These are phyloP conservation scores for Fusarium circinatum DNA, from an alignment of 2,329 filamentous ascomycete genomes.

Conservation along the genomic window DNA sequence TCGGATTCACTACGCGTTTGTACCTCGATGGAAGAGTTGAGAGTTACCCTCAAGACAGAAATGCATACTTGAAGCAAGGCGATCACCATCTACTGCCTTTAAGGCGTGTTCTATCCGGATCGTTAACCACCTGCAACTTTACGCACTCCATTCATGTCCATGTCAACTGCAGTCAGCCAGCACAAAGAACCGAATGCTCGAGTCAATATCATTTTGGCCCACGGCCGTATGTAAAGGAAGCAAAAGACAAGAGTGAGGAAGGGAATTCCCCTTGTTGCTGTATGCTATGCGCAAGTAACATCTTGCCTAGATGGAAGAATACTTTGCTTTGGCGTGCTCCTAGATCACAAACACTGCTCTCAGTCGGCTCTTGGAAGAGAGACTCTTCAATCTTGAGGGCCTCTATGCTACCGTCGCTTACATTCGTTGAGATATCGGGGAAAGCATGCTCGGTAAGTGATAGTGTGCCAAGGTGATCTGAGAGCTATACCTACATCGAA, in stretches of 20 bases:
- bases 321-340: not conserved
- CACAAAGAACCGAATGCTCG: not conserved
- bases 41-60: not conserved
- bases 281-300: too few species aligned
- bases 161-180: not conserved
- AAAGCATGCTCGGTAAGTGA: too few species aligned
- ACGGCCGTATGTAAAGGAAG: not conserved
- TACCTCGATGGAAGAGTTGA: not conserved
- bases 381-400: not conserved
- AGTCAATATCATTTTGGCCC: not conserved
- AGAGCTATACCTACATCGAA: too few species aligned
- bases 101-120: not conserved
- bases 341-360: not conserved
- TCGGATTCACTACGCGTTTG: not conserved
- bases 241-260: not conserved
- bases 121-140: not conserved
- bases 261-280: fast-evolving
- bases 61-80: not conserved
- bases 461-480: too few species aligned
- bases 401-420: not conserved
- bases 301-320: too few species aligned
- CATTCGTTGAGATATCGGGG: too few species aligned
- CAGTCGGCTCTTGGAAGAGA: not conserved
- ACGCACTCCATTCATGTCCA: not conserved
- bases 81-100: too few species aligned